A percentile compares a stretch with the other conserved stretches of the same genome.
Evolutionary conservation across 1,284 basidiomycete genomes (phyloP).

Genomic region (Peniophora sp.): DNA sequence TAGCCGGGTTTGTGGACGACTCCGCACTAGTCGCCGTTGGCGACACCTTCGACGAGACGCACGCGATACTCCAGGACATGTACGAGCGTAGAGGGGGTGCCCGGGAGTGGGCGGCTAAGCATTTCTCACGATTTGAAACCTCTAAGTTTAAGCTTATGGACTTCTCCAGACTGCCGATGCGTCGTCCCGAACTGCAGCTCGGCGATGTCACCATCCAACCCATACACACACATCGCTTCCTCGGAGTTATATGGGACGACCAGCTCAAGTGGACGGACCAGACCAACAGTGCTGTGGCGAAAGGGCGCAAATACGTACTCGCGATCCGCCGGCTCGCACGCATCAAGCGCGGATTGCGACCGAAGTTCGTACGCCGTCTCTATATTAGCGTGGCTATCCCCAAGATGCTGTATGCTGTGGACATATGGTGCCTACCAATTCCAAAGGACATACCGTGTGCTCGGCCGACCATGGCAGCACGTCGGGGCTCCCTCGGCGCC

Average conservation of each 20-base stretch:
- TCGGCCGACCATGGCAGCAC: neutral
- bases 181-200: neutral
- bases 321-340: neutral
- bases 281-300: neutral
- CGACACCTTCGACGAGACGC: conserved; percentile 1
- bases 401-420: neutral
- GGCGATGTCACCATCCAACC: neutral
- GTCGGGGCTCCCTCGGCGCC: conserved; percentile 6
- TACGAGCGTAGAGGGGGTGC: conserved; percentile 3
- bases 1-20: conserved; percentile 5
- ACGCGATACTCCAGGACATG: conserved; percentile 1
- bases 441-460: neutral
- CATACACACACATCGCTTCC: neutral
- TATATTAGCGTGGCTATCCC: neutral
- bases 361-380: neutral
- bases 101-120: neutral
- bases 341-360: neutral
- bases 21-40: neutral
- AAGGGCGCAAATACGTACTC: neutral
- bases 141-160: neutral
- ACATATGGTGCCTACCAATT: conserved; percentile 1
- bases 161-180: neutral
- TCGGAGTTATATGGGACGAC: neutral
- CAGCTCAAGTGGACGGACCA: neutral
- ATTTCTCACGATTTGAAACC: conserved; percentile 8